Percentiles rank a stretch among this genome's conserved stretches.
These are phyloP conservation scores for Emmonsia crescens DNA, from an alignment of 2,329 filamentous ascomycete species.

Conservation along the genomic window DNA sequence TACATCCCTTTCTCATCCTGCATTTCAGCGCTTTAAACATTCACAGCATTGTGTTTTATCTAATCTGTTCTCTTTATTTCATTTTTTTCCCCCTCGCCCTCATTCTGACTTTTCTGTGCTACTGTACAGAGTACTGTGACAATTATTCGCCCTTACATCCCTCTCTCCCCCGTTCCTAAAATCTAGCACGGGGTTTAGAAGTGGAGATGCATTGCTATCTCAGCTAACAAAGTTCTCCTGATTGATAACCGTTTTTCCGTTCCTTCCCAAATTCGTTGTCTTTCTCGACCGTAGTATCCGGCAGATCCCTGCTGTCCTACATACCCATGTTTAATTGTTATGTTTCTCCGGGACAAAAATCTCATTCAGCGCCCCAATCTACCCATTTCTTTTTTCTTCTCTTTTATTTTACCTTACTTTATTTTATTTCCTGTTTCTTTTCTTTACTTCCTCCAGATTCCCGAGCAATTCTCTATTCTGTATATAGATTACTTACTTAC, in stretches of 20 bases:
- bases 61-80: neutral
- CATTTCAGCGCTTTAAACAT: neutral
- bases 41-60: neutral
- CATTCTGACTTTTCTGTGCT: neutral
- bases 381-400: neutral
- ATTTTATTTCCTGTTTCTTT: neutral
- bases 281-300: neutral
- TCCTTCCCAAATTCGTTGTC: neutral
- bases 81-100: neutral
- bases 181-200: neutral
- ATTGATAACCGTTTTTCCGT: neutral
- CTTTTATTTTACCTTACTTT: neutral
- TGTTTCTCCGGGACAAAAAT: neutral
- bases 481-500: neutral
- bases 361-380: neutral
- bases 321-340: too few relatives aligned
- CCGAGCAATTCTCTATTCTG: neutral
- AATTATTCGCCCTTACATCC: neutral
- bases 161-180: neutral
- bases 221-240: neutral
- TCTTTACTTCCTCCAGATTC: neutral
- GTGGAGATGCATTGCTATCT: neutral
- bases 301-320: neutral
- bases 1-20: neutral
- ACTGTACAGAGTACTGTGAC: neutral